Evolutionary conservation across 768 basidiomycete species (phyloP).

Genomic region (Pleurotus tuber-regium): DNA sequence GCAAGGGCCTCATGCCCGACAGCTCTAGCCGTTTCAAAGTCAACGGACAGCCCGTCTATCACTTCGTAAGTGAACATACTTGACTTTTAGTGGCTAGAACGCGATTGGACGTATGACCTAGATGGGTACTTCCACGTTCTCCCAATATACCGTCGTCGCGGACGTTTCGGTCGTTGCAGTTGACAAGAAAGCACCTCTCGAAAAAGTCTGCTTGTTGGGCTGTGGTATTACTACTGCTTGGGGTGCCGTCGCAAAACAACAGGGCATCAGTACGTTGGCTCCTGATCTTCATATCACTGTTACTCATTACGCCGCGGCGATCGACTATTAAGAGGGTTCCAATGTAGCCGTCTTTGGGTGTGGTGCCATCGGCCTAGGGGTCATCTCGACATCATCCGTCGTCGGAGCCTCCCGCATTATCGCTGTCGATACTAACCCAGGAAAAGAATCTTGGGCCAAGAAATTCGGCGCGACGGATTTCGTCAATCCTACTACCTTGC

Average conservation of each 20-base stretch:
- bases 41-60: conserved; percentile 82
- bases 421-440: conserved; percentile 86
- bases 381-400: conserved; percentile 73
- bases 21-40: conserved; percentile 83
- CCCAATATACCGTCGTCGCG: conserved; percentile 98
- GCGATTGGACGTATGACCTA: conserved; percentile 28
- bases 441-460: conserved; percentile 83
- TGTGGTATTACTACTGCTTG: conserved; percentile 99
- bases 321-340: conserved; percentile 58
- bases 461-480: conserved; percentile 97
- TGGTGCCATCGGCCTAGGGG: conserved; percentile 94
- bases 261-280: conserved; percentile 65
- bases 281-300: neutral
- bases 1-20: conserved; percentile 94
- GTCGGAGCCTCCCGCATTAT: conserved; percentile 88
- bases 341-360: conserved; percentile 94
- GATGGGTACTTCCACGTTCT: conserved; percentile 99
- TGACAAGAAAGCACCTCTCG: conserved; percentile 80
- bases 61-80: conserved; percentile 66
- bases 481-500: conserved; percentile 73
- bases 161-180: conserved; percentile 96
- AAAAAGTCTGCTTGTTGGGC: conserved; percentile 96
- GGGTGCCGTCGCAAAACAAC: conserved; percentile 92
- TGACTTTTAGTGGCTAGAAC: neutral
- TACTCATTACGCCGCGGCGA: neutral